Evolutionary conservation across 2,329 filamentous ascomycete species (phyloP).

Genomic region (Polytolypa hystricis): DNA sequence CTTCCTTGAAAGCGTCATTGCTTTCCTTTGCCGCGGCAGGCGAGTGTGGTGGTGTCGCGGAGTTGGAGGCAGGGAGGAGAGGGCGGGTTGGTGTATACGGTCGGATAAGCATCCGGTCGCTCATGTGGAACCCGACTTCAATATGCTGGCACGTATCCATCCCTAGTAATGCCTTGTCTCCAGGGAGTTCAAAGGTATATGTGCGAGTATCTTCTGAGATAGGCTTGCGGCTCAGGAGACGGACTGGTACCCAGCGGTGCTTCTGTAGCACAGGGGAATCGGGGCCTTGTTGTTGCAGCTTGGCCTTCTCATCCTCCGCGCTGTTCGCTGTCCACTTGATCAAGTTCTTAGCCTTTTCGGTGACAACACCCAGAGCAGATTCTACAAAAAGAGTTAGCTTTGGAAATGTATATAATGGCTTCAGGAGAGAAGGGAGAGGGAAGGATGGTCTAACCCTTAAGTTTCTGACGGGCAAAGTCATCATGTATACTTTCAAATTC

Average conservation of each 20-base stretch:
- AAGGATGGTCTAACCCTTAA: slow-evolving; percentile 32
- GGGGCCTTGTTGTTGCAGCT: neutral
- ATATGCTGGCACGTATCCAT: slow-evolving; percentile 43
- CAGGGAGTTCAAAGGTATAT: slow-evolving; percentile 39
- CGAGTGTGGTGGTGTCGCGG: neutral
- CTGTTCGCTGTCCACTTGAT: slow-evolving; percentile 36
- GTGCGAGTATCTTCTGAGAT: slow-evolving; percentile 35
- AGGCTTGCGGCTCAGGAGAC: slow-evolving; percentile 26
- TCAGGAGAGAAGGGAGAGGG: no score
- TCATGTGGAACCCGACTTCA: slow-evolving; percentile 42
- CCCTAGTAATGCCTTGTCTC: slow-evolving; percentile 32
- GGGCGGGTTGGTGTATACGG: slow-evolving; percentile 43
- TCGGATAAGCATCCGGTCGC: slow-evolving; percentile 41
- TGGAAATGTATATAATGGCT: no score
- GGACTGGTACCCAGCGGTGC: slow-evolving; percentile 35
- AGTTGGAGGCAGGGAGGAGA: slow-evolving; percentile 2
- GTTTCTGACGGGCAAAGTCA: slow-evolving; percentile 39
- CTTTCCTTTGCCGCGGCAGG: slow-evolving; percentile 1
- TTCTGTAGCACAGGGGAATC: neutral
- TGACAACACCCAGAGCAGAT: slow-evolving; percentile 40
- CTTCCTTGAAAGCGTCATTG: neutral
- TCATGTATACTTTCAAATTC: slow-evolving; percentile 43
- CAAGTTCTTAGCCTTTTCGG: slow-evolving; percentile 37
- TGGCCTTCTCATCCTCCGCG: slow-evolving; percentile 24
- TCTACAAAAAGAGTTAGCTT: slow-evolving; percentile 23